Evolutionary conservation across 2,329 filamentous ascomycete genomes (phyloP), one percentile per base, ranked within the genome.

Genomic region (Trichoderma cornu-damae): DNA sequence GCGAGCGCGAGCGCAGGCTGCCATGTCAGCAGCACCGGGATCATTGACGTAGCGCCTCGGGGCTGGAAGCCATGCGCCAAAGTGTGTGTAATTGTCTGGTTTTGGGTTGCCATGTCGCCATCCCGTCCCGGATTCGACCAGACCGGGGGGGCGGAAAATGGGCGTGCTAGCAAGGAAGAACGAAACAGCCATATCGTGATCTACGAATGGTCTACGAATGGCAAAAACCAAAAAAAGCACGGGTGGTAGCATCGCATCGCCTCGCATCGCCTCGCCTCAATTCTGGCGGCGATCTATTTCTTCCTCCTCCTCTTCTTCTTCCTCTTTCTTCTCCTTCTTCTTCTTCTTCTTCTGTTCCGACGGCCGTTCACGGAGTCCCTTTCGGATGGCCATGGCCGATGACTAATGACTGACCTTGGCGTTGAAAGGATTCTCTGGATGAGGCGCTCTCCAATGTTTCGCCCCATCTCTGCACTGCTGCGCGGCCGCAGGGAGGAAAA

Each of bases 71-170:
- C 26, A 57, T 57, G 35, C 16, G 42, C 24, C 42, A 26, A 35
- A n/a, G n/a, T n/a, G n/a, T n/a, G 38, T 49, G 32, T 12, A 34
- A 44, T 50, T 37, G 16, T 57, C 30, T 50, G 20, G n/a, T 50
- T 51, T 44, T 1, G 46, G 54, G 14, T 4, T 37, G 14, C 18
- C 11, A 37, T 51, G 22, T 50, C 32, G 37, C 46, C 37, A 51
- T 57, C 32, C 11, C 11, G 32, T 46, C 52, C n/a, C 52, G 44
- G 20, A 55, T 55, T 3, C 8, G 52, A 47, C 37, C 32, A 47
- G 20, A 30, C 6, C n/a, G n/a, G n/a, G 24, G 26, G 11, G 14
- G 34, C 28, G 8, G 14, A 47, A n/a, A n/a, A 32, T 28, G 24
- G 16, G 30, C n/a, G 22, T 16, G 11, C 42, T 38, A 52, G 26